Evolutionary conservation across 345 rosid genomes (phyloP), one percentile per base, ranked within the genome.

Genomic region (Eucalyptus tenuipes): DNA sequence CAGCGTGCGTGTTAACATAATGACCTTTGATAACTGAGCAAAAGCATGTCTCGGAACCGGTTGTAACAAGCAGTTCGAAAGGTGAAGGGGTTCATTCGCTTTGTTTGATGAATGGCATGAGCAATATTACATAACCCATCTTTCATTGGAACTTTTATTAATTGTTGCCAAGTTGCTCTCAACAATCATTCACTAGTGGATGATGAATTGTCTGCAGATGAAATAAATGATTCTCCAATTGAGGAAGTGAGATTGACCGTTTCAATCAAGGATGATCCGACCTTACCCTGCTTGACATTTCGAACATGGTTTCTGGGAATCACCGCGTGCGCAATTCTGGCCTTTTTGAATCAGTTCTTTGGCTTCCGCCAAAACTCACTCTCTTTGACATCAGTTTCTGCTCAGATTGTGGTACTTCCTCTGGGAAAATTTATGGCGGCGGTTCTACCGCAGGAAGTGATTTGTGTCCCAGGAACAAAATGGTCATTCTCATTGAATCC

Each of bases 211-310:
- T 27, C 33, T 86, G 53, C 89, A 88, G 93, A 93, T 57, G 91
- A 93, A 87, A 88, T 81, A 64, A 89, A 93, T 27, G 94, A 93
- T 86, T 88, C 90, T 29, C 94, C 93, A 27, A 91, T 94, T 6
- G 95, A 94, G 89, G 90, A 94, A 87, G 95, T 93, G 29, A 85
- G 92, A 68, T 90, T 93, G 87, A 93, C 94, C 1, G 94, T 94
- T 40, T 92, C 92, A 3, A 88, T 91, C 20, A 90, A 89, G 13
- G 93, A 93, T 31, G 94, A 94, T 81, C 95, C 93, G 13, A 88
- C 92, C 29, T n/a, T 91, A 31, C 92, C 95, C 31, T 91, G 92
- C 88, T 86, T 92, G 91, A 93, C 95, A 13, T 90, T 93, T 48
- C 89, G 94, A 55, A 91, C 95, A 18, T 93, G 94, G 95, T 85